Evolutionary conservation across 768 basidiomycete species (phyloP).

Genomic region (Podaxis sp.): DNA sequence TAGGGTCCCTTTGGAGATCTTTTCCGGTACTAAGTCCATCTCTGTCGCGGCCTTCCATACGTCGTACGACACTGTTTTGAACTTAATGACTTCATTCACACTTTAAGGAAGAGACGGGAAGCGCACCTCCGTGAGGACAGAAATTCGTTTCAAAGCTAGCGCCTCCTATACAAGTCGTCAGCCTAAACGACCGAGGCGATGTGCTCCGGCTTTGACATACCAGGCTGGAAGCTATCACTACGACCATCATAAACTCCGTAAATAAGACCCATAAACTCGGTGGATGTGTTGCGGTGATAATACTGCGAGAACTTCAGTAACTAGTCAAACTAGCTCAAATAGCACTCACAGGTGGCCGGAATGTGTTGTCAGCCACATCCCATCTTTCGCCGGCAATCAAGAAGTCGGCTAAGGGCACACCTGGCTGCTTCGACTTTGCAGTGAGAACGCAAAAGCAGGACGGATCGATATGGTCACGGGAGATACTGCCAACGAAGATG

Average conservation of each 20-base stretch:
- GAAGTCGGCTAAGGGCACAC: conserved; percentile 58
- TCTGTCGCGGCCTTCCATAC: conserved; percentile 56
- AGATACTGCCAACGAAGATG: conserved; percentile 57
- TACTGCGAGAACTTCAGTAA: conserved; percentile 31
- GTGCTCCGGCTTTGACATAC: conserved; percentile 18
- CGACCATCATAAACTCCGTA: conserved; percentile 63
- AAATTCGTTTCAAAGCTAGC: conserved; percentile 62
- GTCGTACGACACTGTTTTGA: conserved; percentile 48
- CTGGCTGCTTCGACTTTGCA: conserved; percentile 54
- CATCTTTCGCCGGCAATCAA: conserved; percentile 61
- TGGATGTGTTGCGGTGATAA: conserved; percentile 59
- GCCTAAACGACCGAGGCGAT: not conserved
- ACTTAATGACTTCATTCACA: not conserved
- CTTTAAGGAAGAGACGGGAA: not conserved
- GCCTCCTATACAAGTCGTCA: conserved; percentile 26
- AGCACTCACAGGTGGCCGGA: conserved; percentile 50
- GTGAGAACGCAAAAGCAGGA: conserved; percentile 68
- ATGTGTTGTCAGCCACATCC: conserved; percentile 57
- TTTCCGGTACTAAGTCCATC: conserved; percentile 43
- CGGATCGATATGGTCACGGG: conserved; percentile 67
- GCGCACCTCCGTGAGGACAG: conserved; percentile 58
- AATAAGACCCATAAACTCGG: conserved; percentile 62
- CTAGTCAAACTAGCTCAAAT: not conserved
- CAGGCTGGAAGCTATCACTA: conserved; percentile 58
- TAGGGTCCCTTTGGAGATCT: conserved; percentile 49